These are phyloP conservation scores for Morella rubra DNA, from an alignment of 306 rosid genomes.

Conservation along the genomic window DNA sequence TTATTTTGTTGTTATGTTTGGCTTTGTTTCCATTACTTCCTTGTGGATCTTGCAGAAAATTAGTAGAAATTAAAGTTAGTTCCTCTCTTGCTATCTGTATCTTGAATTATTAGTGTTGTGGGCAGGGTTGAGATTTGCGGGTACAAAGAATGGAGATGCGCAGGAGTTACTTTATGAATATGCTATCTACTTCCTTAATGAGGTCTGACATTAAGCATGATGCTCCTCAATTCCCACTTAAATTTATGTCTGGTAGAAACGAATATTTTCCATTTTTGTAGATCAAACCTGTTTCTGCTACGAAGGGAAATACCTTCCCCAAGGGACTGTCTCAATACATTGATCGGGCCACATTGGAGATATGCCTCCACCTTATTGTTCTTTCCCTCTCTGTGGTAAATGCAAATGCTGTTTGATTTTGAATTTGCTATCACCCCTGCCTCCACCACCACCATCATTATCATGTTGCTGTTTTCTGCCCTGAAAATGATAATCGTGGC, in stretches of 20 bases:
- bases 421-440: not conserved
- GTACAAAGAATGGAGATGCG: constrained; percentile 79
- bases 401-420: constrained; percentile 19
- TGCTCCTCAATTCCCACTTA: constrained; percentile 24
- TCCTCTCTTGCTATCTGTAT: constrained; percentile 16
- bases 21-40: constrained; percentile 3
- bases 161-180: constrained; percentile 80
- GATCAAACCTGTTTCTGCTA: constrained; percentile 78
- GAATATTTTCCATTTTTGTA: constrained; percentile 29
- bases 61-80: constrained; percentile 14
- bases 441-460: not conserved
- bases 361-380: constrained; percentile 84
- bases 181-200: constrained; percentile 83
- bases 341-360: constrained; percentile 89
- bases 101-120: constrained; percentile 28
- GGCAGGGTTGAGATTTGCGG: constrained; percentile 89
- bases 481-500: constrained; percentile 10
- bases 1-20: not conserved
- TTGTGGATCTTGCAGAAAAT: constrained; percentile 12
- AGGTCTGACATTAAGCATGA: constrained; percentile 49
- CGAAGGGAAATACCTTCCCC: constrained; percentile 60
- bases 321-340: constrained; percentile 84
- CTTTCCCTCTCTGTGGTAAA: constrained; percentile 92
- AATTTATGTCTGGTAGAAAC: constrained; percentile 21
- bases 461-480: not conserved